These are phyloP conservation scores for Scedosporium dehoogii DNA, from an alignment of 2,329 filamentous ascomycete species.

Conservation along the genomic window DNA sequence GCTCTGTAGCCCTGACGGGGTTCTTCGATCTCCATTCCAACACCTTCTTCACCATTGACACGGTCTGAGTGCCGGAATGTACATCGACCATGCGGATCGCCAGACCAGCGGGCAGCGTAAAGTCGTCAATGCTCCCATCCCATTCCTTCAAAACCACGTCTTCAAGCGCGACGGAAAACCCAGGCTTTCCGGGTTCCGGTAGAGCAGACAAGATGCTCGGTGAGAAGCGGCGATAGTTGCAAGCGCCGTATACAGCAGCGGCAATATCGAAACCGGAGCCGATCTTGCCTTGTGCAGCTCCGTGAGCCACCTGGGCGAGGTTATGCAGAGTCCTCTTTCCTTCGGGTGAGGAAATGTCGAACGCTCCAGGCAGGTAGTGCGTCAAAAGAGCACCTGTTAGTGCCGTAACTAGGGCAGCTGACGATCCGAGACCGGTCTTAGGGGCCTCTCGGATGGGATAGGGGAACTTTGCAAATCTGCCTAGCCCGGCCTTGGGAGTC, in stretches of 20 bases:
- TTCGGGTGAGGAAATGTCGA: slow-evolving; percentile 44
- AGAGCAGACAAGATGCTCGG: slow-evolving; percentile 60
- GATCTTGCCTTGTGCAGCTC: slow-evolving; percentile 92
- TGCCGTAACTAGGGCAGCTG: slow-evolving; percentile 84
- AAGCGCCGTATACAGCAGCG: slow-evolving; percentile 83
- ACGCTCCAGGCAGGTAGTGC: slow-evolving; percentile 59
- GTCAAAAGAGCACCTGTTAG: slow-evolving; percentile 67
- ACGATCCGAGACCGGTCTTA: slow-evolving; percentile 94
- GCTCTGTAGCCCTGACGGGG: slow-evolving; percentile 47
- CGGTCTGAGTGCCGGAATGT: slow-evolving; percentile 85
- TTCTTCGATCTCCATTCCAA: slow-evolving; percentile 68
- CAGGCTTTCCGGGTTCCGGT: slow-evolving; percentile 53
- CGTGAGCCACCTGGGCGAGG: slow-evolving; percentile 86
- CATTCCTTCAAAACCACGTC: slow-evolving; percentile 55
- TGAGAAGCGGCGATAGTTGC: slow-evolving; percentile 86
- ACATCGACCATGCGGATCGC: slow-evolving; percentile 91
- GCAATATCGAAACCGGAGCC: slow-evolving; percentile 95
- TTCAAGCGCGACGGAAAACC: slow-evolving; percentile 58
- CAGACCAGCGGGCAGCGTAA: slow-evolving; percentile 63
- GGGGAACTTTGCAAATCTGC: slow-evolving; percentile 66
- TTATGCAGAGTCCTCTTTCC: slow-evolving; percentile 69
- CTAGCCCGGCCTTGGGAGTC: slow-evolving; percentile 14
- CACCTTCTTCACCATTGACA: slow-evolving; percentile 91
- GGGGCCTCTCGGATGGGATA: slow-evolving; percentile 69
- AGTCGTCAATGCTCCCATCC: slow-evolving; percentile 69